These are phyloP conservation scores for Colletotrichum salicis DNA, from an alignment of 2,329 filamentous ascomycete genomes.

Conservation along the genomic window DNA sequence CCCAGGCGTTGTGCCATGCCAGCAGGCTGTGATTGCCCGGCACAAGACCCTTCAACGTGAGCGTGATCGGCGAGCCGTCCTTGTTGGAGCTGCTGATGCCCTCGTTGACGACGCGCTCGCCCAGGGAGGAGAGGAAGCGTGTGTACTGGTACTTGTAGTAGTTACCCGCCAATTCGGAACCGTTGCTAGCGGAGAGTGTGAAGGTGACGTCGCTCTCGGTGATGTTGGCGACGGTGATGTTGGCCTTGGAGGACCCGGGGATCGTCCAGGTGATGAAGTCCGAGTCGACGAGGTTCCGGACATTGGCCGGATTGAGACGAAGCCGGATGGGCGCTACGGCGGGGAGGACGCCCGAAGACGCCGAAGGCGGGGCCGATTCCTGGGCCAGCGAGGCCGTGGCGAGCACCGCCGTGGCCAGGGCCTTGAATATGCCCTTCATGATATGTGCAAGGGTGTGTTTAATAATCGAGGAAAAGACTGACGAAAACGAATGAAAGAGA, in stretches of 20 bases:
- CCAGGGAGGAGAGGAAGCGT: slow-evolving; percentile 41
- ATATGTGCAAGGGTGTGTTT: neutral
- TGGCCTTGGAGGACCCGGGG: slow-evolving; percentile 15
- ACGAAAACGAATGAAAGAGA: neutral
- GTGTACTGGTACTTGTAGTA: slow-evolving; percentile 42
- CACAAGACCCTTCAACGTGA: slow-evolving; percentile 42
- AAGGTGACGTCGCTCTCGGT: slow-evolving; percentile 20
- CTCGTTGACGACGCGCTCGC: slow-evolving; percentile 43
- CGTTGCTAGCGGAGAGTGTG: slow-evolving; percentile 18
- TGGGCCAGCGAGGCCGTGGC: slow-evolving; percentile 18
- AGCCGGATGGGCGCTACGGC: slow-evolving; percentile 29
- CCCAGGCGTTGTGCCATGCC: slow-evolving; percentile 46
- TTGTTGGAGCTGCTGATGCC: slow-evolving; percentile 42
- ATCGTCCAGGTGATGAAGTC: slow-evolving; percentile 36
- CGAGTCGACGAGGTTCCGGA: slow-evolving; percentile 29
- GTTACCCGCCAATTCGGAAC: slow-evolving; percentile 39
- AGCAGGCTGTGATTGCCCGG: slow-evolving; percentile 43
- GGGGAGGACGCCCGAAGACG: neutral
- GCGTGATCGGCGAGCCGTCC: slow-evolving; percentile 39
- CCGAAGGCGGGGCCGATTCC: neutral
- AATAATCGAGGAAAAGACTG: slow-evolving; percentile 12
- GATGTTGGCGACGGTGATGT: slow-evolving; percentile 23
- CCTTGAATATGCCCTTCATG: slow-evolving; percentile 26
- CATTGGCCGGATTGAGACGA: slow-evolving; percentile 33
- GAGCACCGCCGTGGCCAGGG: slow-evolving; percentile 7